Evolutionary conservation across 140 eudicot genomes (phyloP), one percentile per base, ranked within the genome.

Genomic region (Cichorium intybus): DNA sequence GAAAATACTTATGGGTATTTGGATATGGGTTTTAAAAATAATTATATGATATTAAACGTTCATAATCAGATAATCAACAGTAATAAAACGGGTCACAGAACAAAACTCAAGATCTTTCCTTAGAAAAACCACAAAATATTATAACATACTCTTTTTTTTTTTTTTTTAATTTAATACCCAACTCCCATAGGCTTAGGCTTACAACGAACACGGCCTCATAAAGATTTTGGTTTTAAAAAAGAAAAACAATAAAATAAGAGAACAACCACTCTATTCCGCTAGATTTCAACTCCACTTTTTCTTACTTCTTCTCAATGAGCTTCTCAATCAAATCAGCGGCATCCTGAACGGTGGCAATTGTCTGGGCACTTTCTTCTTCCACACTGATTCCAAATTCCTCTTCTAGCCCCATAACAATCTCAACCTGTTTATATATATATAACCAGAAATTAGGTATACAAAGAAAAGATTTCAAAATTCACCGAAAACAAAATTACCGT

Each of bases 361-460:
- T 79, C 80, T 90, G 97, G 18, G 95, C 97, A 37, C 79, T 87
- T 34, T 90, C 97, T 73, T 90, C 97, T 75, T 90, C 97, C 60
- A 90, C 89, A 15, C 74, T 69, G 72, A 90, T 83, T 22, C 85
- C 90, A 29, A 90, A 87, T 67, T 84, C 96, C 75, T 87, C 96
- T 82, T 87, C 97, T 8, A 90, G 88, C 29, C 87, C 93, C 97
- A 87, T 91, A 72, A 91, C 96, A 80, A 91, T 87, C 85, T 91
- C 97, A 58, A 91, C 97, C 96, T 91, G 79, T n/a, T 1, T 2
- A 60, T 12, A 7, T 33, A 1, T 12, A 43, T 16, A 1, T 0
- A 60, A 16, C 7, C 37, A 34, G 3, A 2, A 60, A 20, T 0
- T 60, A 27, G 16, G 45, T 56, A 5, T 29, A 16, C 23, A 22